Percentiles rank a stretch among this genome's conserved stretches.
Conservation (phyloP, 495 filamentous ascomycete genomes). For the Penicillium antarcticum region DNA sequence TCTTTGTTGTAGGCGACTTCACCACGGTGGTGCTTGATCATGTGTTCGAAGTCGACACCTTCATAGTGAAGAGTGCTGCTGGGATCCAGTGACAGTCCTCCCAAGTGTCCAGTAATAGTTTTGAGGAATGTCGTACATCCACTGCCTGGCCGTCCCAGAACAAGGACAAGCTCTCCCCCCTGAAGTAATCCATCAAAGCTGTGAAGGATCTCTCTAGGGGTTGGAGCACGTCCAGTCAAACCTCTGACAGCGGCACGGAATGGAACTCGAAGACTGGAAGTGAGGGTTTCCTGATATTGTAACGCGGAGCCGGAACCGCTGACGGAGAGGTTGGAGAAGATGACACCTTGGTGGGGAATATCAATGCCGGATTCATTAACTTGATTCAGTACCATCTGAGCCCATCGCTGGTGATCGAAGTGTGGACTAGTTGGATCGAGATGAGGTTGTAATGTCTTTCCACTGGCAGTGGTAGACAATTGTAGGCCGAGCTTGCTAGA, state of each 20-base stretch:
- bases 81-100: conserved; percentile 32
- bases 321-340: conserved; percentile 48
- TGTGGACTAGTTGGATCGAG: conserved; percentile 48
- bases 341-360: conserved; percentile 31
- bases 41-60: conserved; percentile 42
- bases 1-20: conserved; percentile 62
- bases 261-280: conserved; percentile 39
- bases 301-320: conserved; percentile 47
- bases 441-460: conserved; percentile 24
- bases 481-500: conserved; percentile 24
- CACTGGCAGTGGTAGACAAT: conserved; percentile 15
- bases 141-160: conserved; percentile 41
- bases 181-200: conserved; percentile 34
- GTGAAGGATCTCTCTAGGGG: conserved; percentile 27
- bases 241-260: conserved; percentile 30
- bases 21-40: conserved; percentile 55
- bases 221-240: conserved; percentile 18
- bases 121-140: conserved; percentile 39
- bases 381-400: conserved; percentile 32
- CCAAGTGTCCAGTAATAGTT: conserved; percentile 33
- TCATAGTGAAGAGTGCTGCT: conserved; percentile 44
- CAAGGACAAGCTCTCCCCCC: conserved; percentile 35
- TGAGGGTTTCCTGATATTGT: conserved; percentile 47
- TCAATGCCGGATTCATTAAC: conserved; percentile 36
- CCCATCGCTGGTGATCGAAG: conserved; percentile 54